These are phyloP conservation scores for Globisporangium cystogenes DNA, from an alignment of 352 stramenopile species.

Conservation along the genomic window DNA sequence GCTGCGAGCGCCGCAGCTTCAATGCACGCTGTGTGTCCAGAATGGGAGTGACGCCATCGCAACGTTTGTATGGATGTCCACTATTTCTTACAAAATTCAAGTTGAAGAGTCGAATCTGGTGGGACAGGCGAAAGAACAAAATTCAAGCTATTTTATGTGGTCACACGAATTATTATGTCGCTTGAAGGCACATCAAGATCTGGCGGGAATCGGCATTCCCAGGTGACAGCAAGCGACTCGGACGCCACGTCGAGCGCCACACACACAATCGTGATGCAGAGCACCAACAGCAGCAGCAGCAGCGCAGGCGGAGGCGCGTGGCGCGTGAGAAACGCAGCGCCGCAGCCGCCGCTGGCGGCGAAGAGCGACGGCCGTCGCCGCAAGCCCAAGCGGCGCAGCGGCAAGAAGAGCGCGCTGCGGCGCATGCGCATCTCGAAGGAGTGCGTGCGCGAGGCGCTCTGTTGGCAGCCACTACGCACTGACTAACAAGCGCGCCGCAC, in stretches of 20 bases:
- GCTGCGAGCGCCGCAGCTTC: not conserved
- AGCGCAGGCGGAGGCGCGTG: conserved; percentile 2
- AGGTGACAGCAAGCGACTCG: no score
- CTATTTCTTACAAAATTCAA: not conserved
- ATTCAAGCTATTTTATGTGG: not conserved
- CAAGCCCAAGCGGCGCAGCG: conserved; percentile 15
- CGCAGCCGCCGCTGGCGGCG: conserved; percentile 8
- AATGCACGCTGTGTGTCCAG: not conserved
- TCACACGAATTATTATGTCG: not conserved
- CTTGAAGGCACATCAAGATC: conserved; percentile 1
- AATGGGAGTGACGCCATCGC: not conserved
- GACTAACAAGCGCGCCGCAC: not conserved
- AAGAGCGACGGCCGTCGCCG: conserved; percentile 6
- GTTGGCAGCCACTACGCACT: no score
- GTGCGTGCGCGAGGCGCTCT: conserved; percentile 26
- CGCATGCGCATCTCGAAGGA: conserved; percentile 69
- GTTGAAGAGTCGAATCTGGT: not conserved
- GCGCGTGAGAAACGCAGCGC: conserved; percentile 5
- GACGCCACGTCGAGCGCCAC: no score
- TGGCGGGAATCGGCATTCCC: conserved; percentile 4
- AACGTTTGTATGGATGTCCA: not conserved
- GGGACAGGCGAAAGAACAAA: not conserved
- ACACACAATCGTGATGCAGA: conserved; percentile 1
- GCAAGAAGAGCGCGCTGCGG: conserved; percentile 21
- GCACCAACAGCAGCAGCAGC: conserved; percentile 2